phyloP scores from a whole-genome alignment of 2,329 filamentous ascomycete genomes.

The Allantophomopsis cytisporea region DNA sequence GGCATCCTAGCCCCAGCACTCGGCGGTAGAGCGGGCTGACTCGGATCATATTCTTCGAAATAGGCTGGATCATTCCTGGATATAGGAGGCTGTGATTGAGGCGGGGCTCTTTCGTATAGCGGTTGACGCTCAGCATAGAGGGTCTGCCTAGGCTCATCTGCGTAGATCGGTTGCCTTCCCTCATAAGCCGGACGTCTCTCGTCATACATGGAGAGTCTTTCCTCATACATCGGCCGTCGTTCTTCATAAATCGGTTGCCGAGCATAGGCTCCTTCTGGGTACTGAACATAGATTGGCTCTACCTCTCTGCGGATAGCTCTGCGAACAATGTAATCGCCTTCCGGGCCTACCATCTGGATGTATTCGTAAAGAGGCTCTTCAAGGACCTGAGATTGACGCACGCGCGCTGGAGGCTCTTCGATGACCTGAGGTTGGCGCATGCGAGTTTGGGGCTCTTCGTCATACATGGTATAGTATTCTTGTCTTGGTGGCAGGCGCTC shows the following conservation, averaged over 20 bases:
- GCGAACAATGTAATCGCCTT: slow-evolving; percentile 31
- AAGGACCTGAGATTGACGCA: slow-evolving; percentile 2
- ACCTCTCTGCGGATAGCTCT: slow-evolving; percentile 23
- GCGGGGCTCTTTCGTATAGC: too few species aligned
- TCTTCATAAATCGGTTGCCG: slow-evolving; percentile 14
- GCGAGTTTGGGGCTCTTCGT: slow-evolving; percentile 16
- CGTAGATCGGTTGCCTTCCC: slow-evolving; percentile 3
- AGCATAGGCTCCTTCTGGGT: slow-evolving; percentile 13
- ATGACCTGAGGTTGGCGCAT: slow-evolving; percentile 14
- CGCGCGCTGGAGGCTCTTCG: too few species aligned
- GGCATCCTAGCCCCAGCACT: too few species aligned
- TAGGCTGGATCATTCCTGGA: slow-evolving; percentile 13
- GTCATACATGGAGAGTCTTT: too few species aligned
- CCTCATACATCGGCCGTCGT: too few species aligned
- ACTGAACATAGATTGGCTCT: slow-evolving; percentile 16
- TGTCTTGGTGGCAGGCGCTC: slow-evolving; percentile 14
- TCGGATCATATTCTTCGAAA: slow-evolving; percentile 31
- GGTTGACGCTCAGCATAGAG: background rate
- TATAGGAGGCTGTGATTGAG: slow-evolving; percentile 2
- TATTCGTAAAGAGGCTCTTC: slow-evolving; percentile 22
- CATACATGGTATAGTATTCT: slow-evolving; percentile 21
- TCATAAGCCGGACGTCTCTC: too few species aligned
- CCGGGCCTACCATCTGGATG: slow-evolving; percentile 28
- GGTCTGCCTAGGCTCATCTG: background rate
- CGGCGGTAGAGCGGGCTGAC: slow-evolving; percentile 20